Conservation (phyloP, 2,329 filamentous ascomycete species). For the Mariannaea elegans region DNA sequence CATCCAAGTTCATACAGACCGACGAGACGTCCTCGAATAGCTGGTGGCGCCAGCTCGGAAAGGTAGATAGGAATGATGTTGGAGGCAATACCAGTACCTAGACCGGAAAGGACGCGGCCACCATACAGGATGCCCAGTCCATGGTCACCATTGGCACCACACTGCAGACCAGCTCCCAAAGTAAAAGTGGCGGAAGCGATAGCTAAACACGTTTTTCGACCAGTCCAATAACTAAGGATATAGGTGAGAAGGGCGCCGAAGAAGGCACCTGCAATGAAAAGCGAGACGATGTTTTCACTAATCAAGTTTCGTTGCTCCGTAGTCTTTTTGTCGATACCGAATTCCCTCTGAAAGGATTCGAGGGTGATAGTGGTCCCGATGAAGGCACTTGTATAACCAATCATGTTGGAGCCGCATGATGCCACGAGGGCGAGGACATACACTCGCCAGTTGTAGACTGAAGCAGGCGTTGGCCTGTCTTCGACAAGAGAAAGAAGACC, state of each 20-base stretch:
- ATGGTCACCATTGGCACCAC: constrained; percentile 62
- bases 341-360: constrained; percentile 68
- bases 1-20: constrained; percentile 64
- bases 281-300: constrained; percentile 71
- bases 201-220: constrained; percentile 46
- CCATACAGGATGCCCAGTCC: constrained; percentile 57
- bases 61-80: constrained; percentile 60
- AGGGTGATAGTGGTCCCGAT: constrained; percentile 73
- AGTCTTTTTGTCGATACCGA: constrained; percentile 59
- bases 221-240: constrained; percentile 32
- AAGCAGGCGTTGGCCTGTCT: constrained; percentile 47
- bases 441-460: constrained; percentile 48
- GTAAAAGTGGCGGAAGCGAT: constrained; percentile 44
- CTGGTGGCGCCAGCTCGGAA: constrained; percentile 57
- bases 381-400: constrained; percentile 63
- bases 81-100: constrained; percentile 49
- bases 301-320: constrained; percentile 56
- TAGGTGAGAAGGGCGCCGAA: constrained; percentile 72
- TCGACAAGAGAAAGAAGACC: constrained; percentile 46
- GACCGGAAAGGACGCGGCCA: constrained; percentile 60
- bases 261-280: constrained; percentile 75
- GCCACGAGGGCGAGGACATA: constrained; percentile 47
- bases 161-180: constrained; percentile 62
- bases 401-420: constrained; percentile 52
- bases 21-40: constrained; percentile 63